Percentiles rank a stretch among this genome's conserved stretches.
phyloP scores from a whole-genome alignment of 257 asterid species.

The Dorcoceras hygrometricum region DNA sequence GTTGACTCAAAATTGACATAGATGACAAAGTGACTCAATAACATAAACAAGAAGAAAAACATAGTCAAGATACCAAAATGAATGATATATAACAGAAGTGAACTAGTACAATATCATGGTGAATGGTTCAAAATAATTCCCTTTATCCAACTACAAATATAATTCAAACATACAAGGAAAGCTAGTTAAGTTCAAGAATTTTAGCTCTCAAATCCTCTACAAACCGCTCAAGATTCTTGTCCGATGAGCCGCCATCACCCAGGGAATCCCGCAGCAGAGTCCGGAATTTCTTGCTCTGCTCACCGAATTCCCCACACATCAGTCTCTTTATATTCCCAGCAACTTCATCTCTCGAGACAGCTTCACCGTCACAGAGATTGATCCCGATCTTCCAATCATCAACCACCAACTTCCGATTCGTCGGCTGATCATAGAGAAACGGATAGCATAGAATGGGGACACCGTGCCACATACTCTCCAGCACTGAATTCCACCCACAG shows the following conservation, averaged over 20 bases:
- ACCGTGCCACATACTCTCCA: slow-evolving; percentile 46
- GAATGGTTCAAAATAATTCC: too few relatives aligned
- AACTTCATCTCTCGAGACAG: slow-evolving; percentile 11
- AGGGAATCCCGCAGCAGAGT: slow-evolving; percentile 35
- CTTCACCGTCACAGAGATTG: slow-evolving; percentile 11
- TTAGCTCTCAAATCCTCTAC: slow-evolving; percentile 39
- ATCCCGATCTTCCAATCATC: slow-evolving; percentile 36
- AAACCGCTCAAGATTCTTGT: slow-evolving; percentile 42
- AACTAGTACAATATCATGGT: too few relatives aligned
- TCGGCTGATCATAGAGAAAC: slow-evolving; percentile 23
- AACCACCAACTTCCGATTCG: slow-evolving; percentile 34
- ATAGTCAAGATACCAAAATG: too few relatives aligned
- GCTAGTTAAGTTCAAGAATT: slow-evolving; percentile 1
- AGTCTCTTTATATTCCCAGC: slow-evolving; percentile 20
- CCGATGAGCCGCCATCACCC: slow-evolving; percentile 48
- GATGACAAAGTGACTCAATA: too few relatives aligned
- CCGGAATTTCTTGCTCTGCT: slow-evolving; percentile 31
- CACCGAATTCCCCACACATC: slow-evolving; percentile 32
- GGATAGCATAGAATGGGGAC: slow-evolving; percentile 40
- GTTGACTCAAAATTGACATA: too few relatives aligned
- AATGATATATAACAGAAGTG: too few relatives aligned
- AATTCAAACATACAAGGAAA: too few relatives aligned
- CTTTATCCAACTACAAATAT: too few relatives aligned
- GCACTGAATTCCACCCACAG: slow-evolving; percentile 48
- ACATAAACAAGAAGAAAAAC: too few relatives aligned